Evolutionary conservation across 208 protist species (phyloP), one percentile per base, ranked within the genome.

Genomic region (Vickermania ingenoplastis): DNA sequence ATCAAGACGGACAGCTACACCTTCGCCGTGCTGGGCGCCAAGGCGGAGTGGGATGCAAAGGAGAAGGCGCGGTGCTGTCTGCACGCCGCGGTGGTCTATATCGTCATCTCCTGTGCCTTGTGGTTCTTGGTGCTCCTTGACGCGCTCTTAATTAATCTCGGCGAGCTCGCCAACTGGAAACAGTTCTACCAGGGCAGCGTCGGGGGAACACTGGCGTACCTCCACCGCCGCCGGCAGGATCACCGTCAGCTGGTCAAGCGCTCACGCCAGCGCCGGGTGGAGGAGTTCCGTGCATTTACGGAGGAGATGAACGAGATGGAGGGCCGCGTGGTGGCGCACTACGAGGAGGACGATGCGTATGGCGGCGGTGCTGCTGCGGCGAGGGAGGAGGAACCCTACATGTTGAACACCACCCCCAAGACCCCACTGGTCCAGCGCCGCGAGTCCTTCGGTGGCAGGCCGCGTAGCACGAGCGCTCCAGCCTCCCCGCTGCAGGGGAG

Each of bases 21-120:
- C n/a, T 91, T 91, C 41, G 56, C 75, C 21, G 65, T 91, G 5
- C 36, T 85, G n/a, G 67, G 75, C 26, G 77, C 68, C 3, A 81
- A 86, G 57, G 52, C 81, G 28, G 63, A 63, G n/a, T 91, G 83
- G 83, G 70, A 85, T 17, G 41, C 58, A 30, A 27, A 56, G 13
- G 57, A 71, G 56, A 91, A 91, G 67, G 71, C 83, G 1, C 2
- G 26, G 1, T 67, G 69, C 54, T 88, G 79, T 55, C 52, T 53
- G 24, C 73, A 70, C 22, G 83, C 77, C 5, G 80, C 63, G n/a
- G 26, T 81, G 1, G 52, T 79, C 24, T 91, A 91, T 61, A 50
- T 84, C 26, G 11, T 71, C 51, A 51, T 76, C 13, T 75, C 77
- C 2, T 0, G 76, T 3, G 13, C 41, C 1, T 59, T 88, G 14